Percentiles rank a stretch among this genome's conserved stretches.
Evolutionary conservation across 1,139 yeast species (phyloP).

Genomic region (Suzukiozyma palmioleophila): DNA sequence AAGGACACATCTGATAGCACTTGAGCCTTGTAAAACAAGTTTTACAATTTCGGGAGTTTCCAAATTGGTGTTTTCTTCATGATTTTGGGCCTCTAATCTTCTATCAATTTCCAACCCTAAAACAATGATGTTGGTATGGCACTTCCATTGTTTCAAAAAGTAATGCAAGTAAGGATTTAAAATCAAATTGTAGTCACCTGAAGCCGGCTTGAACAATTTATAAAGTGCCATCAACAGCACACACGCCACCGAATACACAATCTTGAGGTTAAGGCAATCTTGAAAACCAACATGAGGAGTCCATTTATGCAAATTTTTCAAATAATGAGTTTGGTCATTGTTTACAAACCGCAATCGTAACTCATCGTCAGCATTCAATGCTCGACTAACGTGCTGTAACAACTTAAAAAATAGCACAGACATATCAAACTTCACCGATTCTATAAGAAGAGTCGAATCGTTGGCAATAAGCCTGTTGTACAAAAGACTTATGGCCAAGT

Average conservation of each 20-base stretch:
- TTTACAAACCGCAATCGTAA: slow-evolving; percentile 37
- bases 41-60: slow-evolving; percentile 50
- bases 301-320: slow-evolving; percentile 45
- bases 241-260: slow-evolving; percentile 50
- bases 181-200: slow-evolving; percentile 34
- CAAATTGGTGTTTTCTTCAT: slow-evolving; percentile 15
- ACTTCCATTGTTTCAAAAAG: slow-evolving; percentile 59
- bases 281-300: slow-evolving; percentile 40
- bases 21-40: slow-evolving; percentile 55
- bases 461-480: slow-evolving; percentile 12
- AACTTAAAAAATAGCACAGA: slow-evolving; percentile 37
- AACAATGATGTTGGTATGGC: slow-evolving; percentile 52
- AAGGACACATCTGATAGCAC: slow-evolving; percentile 57
- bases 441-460: slow-evolving; percentile 9
- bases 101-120: slow-evolving; percentile 64
- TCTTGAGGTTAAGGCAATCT: slow-evolving; percentile 31
- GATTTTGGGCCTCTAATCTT: slow-evolving; percentile 47
- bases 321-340: slow-evolving; percentile 42
- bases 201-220: slow-evolving; percentile 40
- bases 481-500: slow-evolving; percentile 44
- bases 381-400: slow-evolving; percentile 34
- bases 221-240: slow-evolving; percentile 48
- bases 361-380: slow-evolving; percentile 47
- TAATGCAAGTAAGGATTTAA: slow-evolving; percentile 58
- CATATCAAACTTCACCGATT: slow-evolving; percentile 35